Evolutionary conservation across 225 moss, liverwort and hornwort genomes (phyloP).

Genomic region (Pleurozium schreberi): DNA sequence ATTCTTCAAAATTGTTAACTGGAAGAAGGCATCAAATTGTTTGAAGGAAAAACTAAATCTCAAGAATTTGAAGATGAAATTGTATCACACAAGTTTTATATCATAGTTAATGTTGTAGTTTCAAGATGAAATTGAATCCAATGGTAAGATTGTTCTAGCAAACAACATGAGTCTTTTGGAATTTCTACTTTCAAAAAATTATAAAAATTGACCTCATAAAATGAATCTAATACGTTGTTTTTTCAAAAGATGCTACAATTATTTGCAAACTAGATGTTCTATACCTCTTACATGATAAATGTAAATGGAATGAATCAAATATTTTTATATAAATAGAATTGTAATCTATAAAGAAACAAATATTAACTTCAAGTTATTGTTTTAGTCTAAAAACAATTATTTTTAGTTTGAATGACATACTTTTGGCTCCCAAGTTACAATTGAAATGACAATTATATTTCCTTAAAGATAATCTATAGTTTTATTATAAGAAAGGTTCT

Average conservation of each 20-base stretch:
- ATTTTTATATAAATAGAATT: background rate
- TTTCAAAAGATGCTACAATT: no score
- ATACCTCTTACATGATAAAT: no score
- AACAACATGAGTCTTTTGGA: fast-evolving
- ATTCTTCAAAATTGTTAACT: background rate
- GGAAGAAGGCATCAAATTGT: fast-evolving
- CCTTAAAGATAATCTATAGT: fast-evolving
- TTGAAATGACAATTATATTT: background rate
- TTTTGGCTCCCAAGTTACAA: fast-evolving
- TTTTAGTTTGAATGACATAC: background rate
- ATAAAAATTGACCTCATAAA: background rate
- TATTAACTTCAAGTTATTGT: background rate
- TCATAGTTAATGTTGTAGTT: no score
- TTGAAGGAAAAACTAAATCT: background rate
- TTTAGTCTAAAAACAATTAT: fast-evolving
- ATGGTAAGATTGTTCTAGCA: background rate
- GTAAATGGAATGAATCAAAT: no score
- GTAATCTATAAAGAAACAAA: background rate
- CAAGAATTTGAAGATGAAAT: background rate
- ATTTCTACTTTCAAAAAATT: background rate
- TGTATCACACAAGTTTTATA: no score
- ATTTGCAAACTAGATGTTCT: no score
- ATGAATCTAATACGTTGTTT: no score
- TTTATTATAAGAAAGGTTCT: fast-evolving
- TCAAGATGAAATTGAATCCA: background rate